These are phyloP conservation scores for Ambrosiella cleistominuta DNA, from an alignment of 2,329 filamentous ascomycete genomes.

Conservation along the genomic window DNA sequence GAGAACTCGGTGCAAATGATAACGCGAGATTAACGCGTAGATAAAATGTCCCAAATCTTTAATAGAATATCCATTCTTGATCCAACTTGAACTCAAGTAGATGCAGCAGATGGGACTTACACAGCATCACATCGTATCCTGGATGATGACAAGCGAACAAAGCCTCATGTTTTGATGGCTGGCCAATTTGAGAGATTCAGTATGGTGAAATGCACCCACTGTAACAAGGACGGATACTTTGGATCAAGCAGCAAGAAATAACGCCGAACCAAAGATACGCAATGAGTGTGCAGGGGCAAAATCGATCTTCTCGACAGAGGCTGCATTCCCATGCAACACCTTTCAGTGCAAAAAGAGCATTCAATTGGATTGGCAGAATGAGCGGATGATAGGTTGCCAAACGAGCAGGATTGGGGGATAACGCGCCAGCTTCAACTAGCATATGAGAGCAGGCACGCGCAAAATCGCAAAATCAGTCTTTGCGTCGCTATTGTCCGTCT, in stretches of 20 bases:
- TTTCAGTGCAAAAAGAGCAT: background rate
- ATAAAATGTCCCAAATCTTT: background rate
- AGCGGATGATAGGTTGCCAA: background rate
- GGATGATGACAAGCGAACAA: background rate
- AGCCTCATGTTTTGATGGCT: background rate
- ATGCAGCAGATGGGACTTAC: background rate
- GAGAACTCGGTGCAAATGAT: background rate
- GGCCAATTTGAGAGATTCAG: background rate
- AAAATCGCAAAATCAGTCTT: background rate
- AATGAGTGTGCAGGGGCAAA: background rate
- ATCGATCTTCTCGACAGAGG: background rate
- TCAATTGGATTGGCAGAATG: background rate
- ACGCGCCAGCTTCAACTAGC: background rate
- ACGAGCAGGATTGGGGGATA: background rate
- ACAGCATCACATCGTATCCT: background rate
- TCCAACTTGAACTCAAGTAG: background rate
- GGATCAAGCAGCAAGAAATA: background rate
- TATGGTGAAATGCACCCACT: background rate
- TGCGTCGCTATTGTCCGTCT: background rate
- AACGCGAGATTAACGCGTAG: background rate
- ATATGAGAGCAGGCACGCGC: background rate
- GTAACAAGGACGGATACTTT: background rate
- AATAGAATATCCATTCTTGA: background rate
- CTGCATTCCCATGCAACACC: too few relatives aligned
- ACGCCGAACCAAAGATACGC: background rate